phyloP scores from a whole-genome alignment of 192 early-diverging fungal genomes.

The Dissophora globulifera region DNA sequence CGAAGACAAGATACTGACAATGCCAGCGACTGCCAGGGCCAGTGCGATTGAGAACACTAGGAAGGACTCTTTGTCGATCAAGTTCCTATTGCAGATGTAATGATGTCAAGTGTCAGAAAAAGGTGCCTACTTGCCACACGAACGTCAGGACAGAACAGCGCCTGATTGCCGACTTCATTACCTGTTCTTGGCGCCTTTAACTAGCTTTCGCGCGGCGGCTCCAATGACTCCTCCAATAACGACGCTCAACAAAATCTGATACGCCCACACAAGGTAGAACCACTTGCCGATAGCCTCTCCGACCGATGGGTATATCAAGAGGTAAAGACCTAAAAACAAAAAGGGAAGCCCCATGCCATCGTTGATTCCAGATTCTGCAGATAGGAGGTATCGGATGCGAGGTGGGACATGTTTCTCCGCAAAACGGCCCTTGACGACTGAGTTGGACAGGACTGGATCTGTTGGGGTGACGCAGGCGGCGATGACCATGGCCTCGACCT shows the following conservation, averaged over 20 bases:
- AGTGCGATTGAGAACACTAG: constrained; percentile 85
- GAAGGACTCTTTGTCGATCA: constrained; percentile 90
- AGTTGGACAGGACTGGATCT: constrained; percentile 93
- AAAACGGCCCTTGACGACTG: constrained; percentile 93
- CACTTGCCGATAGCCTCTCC: constrained; percentile 82
- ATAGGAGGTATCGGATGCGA: constrained; percentile 76
- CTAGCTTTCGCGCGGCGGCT: constrained; percentile 69
- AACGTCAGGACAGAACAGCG: no score
- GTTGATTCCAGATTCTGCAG: constrained; percentile 68
- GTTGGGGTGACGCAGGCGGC: constrained; percentile 90
- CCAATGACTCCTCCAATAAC: constrained; percentile 81
- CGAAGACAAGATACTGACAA: constrained; percentile 77
- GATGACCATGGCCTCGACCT: constrained; percentile 80
- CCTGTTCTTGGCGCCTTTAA: constrained; percentile 72
- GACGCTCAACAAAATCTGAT: constrained; percentile 78
- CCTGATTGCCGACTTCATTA: no score
- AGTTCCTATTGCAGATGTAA: constrained; percentile 54
- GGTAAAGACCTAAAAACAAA: constrained; percentile 78
- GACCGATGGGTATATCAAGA: constrained; percentile 62
- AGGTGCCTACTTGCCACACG: no score
- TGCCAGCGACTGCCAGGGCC: constrained; percentile 72
- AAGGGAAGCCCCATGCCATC: constrained; percentile 84
- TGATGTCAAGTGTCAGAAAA: no score
- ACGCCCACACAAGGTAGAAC: constrained; percentile 79
- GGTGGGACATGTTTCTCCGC: constrained; percentile 89